A percentile compares a stretch with the other conserved stretches of the same genome.
Conservation (phyloP, 257 asterid species). For the Solanum habrochaites region DNA sequence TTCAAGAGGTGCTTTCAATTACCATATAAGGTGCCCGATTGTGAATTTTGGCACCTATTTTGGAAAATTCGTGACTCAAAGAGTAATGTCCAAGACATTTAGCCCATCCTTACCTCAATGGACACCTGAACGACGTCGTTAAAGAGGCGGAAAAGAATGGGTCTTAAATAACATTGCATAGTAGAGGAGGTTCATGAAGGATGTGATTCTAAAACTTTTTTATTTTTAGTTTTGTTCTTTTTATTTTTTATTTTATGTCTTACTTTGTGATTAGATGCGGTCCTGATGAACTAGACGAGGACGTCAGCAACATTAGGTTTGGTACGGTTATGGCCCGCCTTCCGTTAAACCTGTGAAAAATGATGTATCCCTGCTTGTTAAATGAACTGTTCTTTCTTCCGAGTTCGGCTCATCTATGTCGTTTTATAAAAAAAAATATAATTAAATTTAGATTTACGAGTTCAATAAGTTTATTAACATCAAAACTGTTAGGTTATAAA, state of each 20-base stretch:
- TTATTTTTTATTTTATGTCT: background rate
- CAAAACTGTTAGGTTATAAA: background rate
- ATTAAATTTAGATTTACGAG: background rate
- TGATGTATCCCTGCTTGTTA: conserved; percentile 40
- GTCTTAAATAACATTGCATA: background rate
- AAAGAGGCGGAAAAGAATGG: background rate
- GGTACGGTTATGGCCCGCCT: conserved; percentile 15
- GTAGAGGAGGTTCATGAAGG: conserved; percentile 18
- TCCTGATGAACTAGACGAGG: conserved; percentile 42
- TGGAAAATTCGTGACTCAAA: conserved; percentile 83
- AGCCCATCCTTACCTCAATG: conserved; percentile 88
- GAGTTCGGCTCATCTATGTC: background rate
- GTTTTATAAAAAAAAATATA: fast-evolving
- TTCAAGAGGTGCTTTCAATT: conserved; percentile 89
- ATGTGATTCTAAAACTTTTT: conserved; percentile 12
- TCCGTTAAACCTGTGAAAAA: conserved; percentile 33
- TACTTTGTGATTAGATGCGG: conserved; percentile 27
- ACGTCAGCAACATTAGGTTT: conserved; percentile 27
- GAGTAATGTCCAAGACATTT: conserved; percentile 75
- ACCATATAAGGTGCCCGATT: conserved; percentile 89
- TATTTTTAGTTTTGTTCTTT: background rate
- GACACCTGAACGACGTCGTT: conserved; percentile 63
- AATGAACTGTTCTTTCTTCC: conserved; percentile 34
- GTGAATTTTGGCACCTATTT: conserved; percentile 75
- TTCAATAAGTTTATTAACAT: background rate